phyloP scores from a whole-genome alignment of 78 protist genomes.

The Speleostelium caveatum region DNA sequence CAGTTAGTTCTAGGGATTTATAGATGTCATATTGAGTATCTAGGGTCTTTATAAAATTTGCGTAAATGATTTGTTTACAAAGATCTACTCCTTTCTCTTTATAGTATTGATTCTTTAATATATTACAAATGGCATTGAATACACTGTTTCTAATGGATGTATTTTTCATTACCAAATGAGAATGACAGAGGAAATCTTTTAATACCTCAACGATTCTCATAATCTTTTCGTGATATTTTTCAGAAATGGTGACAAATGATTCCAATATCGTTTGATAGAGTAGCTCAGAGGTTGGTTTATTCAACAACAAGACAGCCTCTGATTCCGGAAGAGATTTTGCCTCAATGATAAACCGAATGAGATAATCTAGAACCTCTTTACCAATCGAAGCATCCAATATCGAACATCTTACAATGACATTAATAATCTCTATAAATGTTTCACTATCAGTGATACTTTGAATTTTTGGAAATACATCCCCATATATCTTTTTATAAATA shows the following conservation, averaged over 20 bases:
- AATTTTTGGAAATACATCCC: constrained; percentile 37
- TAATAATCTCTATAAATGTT: constrained; percentile 43
- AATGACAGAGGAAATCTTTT: constrained; percentile 18
- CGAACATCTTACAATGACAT: constrained; percentile 60
- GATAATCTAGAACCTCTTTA: constrained; percentile 29
- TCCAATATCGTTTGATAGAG: constrained; percentile 25
- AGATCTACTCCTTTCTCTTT: constrained; percentile 52
- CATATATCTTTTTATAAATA: constrained; percentile 41
- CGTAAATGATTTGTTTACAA: constrained; percentile 1
- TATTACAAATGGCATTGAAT: constrained; percentile 24
- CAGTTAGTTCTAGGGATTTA: neutral
- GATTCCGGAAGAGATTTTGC: constrained; percentile 1
- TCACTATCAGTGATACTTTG: constrained; percentile 51
- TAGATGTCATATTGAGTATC: constrained; percentile 26
- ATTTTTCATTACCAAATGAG: constrained; percentile 4
- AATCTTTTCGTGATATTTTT: constrained; percentile 44
- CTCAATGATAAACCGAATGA: constrained; percentile 34
- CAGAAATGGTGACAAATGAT: constrained; percentile 31
- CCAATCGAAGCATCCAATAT: constrained; percentile 55
- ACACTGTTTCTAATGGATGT: neutral
- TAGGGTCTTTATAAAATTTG: constrained; percentile 23
- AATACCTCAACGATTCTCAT: constrained; percentile 16
- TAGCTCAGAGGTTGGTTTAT: constrained; percentile 19
- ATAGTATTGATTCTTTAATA: constrained; percentile 39
- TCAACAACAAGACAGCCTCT: constrained; percentile 1